Conservation (phyloP, 2,329 filamentous ascomycete genomes). For the Pseudocercospora macadamiae region DNA sequence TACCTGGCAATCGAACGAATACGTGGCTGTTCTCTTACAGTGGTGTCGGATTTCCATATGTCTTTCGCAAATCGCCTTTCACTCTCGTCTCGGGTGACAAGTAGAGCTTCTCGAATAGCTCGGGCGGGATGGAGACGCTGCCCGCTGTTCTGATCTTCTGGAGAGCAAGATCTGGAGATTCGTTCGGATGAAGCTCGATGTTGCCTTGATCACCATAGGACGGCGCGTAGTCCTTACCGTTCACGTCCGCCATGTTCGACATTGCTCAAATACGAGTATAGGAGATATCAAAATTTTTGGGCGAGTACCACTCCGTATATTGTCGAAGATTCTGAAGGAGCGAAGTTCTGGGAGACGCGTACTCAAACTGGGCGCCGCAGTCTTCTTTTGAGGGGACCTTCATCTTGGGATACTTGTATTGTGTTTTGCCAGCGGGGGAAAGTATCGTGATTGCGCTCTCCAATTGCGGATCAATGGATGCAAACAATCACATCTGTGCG, state of each 20-base stretch:
- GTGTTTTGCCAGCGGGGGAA: not conserved
- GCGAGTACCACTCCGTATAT: no score
- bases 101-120: conserved; percentile 58
- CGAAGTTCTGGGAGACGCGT: not conserved
- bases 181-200: conserved; percentile 3
- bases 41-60: conserved; percentile 51
- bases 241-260: not conserved
- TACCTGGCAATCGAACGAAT: no score
- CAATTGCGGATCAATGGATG: not conserved
- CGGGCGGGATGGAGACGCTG: conserved; percentile 56
- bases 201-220: not conserved
- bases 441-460: not conserved
- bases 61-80: conserved; percentile 41
- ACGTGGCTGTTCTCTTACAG: conserved; percentile 47
- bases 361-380: not conserved
- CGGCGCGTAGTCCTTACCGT: not conserved
- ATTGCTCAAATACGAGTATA: not conserved
- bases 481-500: not conserved
- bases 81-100: conserved; percentile 54
- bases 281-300: no score
- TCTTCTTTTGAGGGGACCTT: not conserved
- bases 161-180: conserved; percentile 41
- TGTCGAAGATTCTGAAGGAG: no score
- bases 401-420: not conserved
- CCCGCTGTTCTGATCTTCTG: conserved; percentile 54